These are phyloP conservation scores for Suillus brevipes DNA, from an alignment of 768 basidiomycete species.

Conservation along the genomic window DNA sequence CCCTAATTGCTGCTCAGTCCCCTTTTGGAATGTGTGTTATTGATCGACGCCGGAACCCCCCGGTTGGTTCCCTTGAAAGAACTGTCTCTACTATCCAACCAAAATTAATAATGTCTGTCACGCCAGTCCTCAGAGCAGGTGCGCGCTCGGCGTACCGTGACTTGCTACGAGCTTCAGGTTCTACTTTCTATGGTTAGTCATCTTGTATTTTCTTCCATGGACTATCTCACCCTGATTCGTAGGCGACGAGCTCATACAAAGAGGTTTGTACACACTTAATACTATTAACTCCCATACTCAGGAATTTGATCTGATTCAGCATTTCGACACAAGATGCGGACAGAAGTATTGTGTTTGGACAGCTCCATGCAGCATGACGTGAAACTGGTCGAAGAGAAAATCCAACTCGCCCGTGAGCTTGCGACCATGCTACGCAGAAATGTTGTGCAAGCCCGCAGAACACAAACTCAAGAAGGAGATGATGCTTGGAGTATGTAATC, in stretches of 20 bases:
- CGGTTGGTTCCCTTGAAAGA: background rate
- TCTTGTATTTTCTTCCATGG: background rate
- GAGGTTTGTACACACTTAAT: conserved; percentile 39
- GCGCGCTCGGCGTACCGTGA: conserved; percentile 76
- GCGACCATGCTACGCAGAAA: conserved; percentile 76
- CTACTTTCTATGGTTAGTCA: conserved; percentile 62
- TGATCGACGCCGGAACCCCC: conserved; percentile 29
- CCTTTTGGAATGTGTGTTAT: conserved; percentile 29
- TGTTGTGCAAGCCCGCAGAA: conserved; percentile 75
- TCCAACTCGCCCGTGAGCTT: conserved; percentile 65
- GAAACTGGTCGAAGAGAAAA: conserved; percentile 50
- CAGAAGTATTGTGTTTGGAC: conserved; percentile 46
- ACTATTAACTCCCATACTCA: background rate
- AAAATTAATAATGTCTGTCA: conserved; percentile 49
- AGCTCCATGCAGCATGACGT: conserved; percentile 45
- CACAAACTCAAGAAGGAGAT: conserved; percentile 34
- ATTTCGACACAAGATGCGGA: conserved; percentile 70
- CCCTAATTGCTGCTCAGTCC: conserved; percentile 20
- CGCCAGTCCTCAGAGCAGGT: conserved; percentile 57
- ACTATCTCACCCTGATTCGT: conserved; percentile 7
- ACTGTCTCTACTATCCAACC: background rate
- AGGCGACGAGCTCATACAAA: conserved; percentile 60
- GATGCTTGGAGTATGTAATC: conserved; percentile 59
- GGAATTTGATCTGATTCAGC: conserved; percentile 40
- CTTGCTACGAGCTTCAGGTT: conserved; percentile 62